phyloP scores from a whole-genome alignment of 768 basidiomycete species.

The Coprinopsis marcescibilis region DNA sequence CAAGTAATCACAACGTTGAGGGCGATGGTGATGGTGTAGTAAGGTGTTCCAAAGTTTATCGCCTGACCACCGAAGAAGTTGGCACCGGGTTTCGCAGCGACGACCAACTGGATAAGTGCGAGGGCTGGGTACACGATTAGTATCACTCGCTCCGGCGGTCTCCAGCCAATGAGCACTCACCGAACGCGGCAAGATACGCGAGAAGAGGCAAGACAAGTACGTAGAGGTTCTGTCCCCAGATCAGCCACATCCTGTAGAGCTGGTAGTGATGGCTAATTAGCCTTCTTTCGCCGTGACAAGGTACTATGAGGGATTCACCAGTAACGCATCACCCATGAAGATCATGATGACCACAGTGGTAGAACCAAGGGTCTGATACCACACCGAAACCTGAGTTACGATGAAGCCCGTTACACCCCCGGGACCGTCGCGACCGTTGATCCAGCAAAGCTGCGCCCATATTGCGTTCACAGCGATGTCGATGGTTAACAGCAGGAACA shows the following conservation, averaged over 20 bases:
- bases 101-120: conserved; percentile 34
- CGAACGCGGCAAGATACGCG: conserved; percentile 22
- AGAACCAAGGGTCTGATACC: conserved; percentile 27
- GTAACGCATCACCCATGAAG: conserved; percentile 27
- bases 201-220: conserved; percentile 22
- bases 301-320: conserved; percentile 16
- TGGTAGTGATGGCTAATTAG: conserved; percentile 3
- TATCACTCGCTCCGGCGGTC: not conserved
- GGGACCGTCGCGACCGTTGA: conserved; percentile 20
- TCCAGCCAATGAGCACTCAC: conserved; percentile 15
- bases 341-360: conserved; percentile 23
- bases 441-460: conserved; percentile 30
- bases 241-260: conserved; percentile 27
- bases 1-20: conserved; percentile 38
- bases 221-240: conserved; percentile 21
- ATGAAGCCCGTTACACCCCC: conserved; percentile 24
- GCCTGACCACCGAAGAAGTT: conserved; percentile 34
- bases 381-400: conserved; percentile 21
- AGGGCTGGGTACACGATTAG: conserved; percentile 21
- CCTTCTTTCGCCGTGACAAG: not conserved
- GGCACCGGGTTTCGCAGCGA: conserved; percentile 31
- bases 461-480: conserved; percentile 26
- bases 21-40: conserved; percentile 33
- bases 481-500: conserved; percentile 23
- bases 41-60: conserved; percentile 34